Percentiles rank a stretch among this genome's conserved stretches.
Conservation (phyloP, 2,329 filamentous ascomycete genomes). For the Exophiala viscosa region DNA sequence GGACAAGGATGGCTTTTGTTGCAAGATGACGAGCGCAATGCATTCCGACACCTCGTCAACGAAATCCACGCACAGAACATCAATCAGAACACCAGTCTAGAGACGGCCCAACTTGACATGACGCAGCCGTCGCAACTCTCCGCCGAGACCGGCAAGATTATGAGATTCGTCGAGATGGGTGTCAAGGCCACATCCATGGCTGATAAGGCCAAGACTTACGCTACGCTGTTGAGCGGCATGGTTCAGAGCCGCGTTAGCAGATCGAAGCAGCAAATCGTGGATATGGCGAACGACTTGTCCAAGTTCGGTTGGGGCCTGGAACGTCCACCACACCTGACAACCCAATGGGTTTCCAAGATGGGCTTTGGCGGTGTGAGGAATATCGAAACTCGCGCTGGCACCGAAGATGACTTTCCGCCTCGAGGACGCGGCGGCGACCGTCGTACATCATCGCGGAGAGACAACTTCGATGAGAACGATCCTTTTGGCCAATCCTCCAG, state of each 20-base stretch:
- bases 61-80: slow-evolving; percentile 53
- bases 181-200: slow-evolving; percentile 29
- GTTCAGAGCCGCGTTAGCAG: slow-evolving; percentile 10
- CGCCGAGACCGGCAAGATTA: slow-evolving; percentile 26
- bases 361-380: slow-evolving; percentile 31
- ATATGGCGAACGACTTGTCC: slow-evolving; percentile 43
- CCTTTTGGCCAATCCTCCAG: slow-evolving; percentile 11
- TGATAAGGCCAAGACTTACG: slow-evolving; percentile 34
- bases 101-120: slow-evolving; percentile 37
- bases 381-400: slow-evolving; percentile 22
- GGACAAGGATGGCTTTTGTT: slow-evolving; percentile 62
- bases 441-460: not conserved
- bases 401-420: not conserved
- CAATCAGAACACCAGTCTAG: slow-evolving; percentile 40
- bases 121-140: slow-evolving; percentile 30
- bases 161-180: slow-evolving; percentile 42
- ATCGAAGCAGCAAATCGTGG: slow-evolving; percentile 40
- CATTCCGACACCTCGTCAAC: slow-evolving; percentile 49
- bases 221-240: slow-evolving; percentile 30
- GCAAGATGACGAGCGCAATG: slow-evolving; percentile 44
- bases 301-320: slow-evolving; percentile 48
- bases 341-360: slow-evolving; percentile 30
- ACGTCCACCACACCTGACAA: slow-evolving; percentile 35
- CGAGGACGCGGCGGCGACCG: slow-evolving; percentile 3
- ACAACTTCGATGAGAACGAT: slow-evolving; percentile 6